These are phyloP conservation scores for Kodamaea derodonti DNA, from an alignment of 1,139 yeast species.

Conservation along the genomic window DNA sequence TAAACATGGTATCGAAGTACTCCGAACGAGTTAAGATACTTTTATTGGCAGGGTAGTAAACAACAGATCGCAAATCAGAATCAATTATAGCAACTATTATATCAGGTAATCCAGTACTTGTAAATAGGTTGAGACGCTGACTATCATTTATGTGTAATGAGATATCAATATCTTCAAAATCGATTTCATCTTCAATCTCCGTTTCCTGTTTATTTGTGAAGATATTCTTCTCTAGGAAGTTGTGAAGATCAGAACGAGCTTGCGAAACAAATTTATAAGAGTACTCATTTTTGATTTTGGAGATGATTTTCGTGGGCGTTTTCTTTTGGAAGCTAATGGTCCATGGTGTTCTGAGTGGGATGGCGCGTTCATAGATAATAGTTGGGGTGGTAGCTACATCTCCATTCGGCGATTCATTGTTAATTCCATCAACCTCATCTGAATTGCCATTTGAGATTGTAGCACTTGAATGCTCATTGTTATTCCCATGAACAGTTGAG, in stretches of 20 bases:
- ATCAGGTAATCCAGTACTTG: slow-evolving; percentile 40
- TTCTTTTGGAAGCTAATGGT: not conserved
- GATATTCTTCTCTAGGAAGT: not conserved
- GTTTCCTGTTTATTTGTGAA: slow-evolving; percentile 1
- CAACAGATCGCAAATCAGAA: slow-evolving; percentile 20
- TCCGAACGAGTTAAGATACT: slow-evolving; percentile 59
- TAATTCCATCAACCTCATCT: not conserved
- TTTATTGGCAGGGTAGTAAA: slow-evolving; percentile 60
- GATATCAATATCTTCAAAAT: slow-evolving; percentile 30
- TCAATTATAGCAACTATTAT: slow-evolving; percentile 40
- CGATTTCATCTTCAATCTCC: slow-evolving; percentile 1
- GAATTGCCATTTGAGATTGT: not conserved
- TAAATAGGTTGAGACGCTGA: slow-evolving; percentile 17
- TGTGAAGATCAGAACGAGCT: slow-evolving; percentile 43
- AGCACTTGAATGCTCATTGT: not conserved
- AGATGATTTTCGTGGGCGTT: slow-evolving; percentile 24
- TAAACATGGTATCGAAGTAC: slow-evolving; percentile 64
- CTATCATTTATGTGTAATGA: slow-evolving; percentile 10
- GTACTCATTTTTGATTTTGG: slow-evolving; percentile 42
- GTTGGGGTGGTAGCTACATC: not conserved
- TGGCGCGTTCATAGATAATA: not conserved
- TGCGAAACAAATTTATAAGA: slow-evolving; percentile 43
- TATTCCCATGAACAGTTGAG: not conserved
- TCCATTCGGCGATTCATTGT: not conserved
- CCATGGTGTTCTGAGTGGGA: not conserved